Evolutionary conservation across 768 basidiomycete genomes (phyloP), one percentile per base, ranked within the genome.

Genomic region (Lactarius evosmus): DNA sequence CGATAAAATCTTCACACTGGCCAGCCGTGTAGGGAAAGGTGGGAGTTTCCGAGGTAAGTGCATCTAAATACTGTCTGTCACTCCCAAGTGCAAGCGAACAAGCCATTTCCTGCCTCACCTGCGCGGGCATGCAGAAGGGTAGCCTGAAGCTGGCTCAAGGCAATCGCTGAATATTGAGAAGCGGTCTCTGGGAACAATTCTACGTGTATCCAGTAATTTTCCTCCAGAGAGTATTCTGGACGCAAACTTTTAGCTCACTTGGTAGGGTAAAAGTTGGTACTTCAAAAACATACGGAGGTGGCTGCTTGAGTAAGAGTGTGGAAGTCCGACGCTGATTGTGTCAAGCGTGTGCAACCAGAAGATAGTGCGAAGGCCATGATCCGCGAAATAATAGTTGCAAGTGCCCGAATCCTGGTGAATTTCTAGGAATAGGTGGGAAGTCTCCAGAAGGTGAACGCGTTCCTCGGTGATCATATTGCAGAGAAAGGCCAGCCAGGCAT

Each of bases 391-490:
- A 44, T 65, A 65, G 17, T 34, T 52, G 16, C 59, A 65, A 11
- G 12, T 32, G 14, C 22, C 19, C 0, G 38, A 30, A n/a, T 65
- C n/a, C 11, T 25, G 40, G 22, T 61, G 32, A 5, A 65, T 3
- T 33, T 61, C 64, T 7, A 65, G n/a, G 38, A 65, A 65, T 0
- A 65, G 22, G n/a, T 65, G 59, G 17, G 63, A 33, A 6, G 38
- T 36, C 8, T 27, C 32, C 3, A 27, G 55, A 25, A 65, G 8
- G 5, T 34, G 8, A 7, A 65, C 32, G 1, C 57, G 16, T 3
- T 56, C n/a, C 7, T 44, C 32, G 4, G 53, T 25, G n/a, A 60
- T 49, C 33, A 56, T 25, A 14, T 19, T 7, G 2, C 14, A 53
- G 32, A 65, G 52, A 1, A 36, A 2, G 14, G 25, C 9, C 1